Evolutionary conservation across 129 eudicot genomes (phyloP).

Genomic region (Chrysanthemum lavandulifolium): DNA sequence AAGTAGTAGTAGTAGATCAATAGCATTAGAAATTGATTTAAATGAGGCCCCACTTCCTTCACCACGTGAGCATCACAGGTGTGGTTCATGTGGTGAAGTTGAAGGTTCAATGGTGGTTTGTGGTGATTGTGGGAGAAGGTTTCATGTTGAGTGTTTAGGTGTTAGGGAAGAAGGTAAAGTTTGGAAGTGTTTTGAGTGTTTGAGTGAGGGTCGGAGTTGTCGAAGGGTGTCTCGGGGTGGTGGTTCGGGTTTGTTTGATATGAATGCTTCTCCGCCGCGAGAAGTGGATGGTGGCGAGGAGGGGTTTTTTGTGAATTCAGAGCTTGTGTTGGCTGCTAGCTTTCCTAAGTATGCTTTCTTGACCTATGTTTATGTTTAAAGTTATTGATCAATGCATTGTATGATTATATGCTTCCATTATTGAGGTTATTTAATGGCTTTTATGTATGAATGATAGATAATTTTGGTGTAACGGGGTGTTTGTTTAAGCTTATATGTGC

Average conservation of each 20-base stretch:
- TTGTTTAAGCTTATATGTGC: too few species aligned
- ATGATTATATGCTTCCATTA: background rate
- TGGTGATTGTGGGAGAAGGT: slow-evolving; percentile 43
- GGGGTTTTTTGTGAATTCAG: slow-evolving; percentile 31
- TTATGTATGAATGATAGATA: too few species aligned
- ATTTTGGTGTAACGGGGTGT: too few species aligned
- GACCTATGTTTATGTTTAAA: background rate
- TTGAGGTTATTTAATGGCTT: background rate
- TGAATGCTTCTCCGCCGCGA: slow-evolving; percentile 45
- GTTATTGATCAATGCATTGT: slow-evolving; percentile 6
- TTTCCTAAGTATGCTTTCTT: slow-evolving; percentile 29
- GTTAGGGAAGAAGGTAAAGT: slow-evolving; percentile 29
- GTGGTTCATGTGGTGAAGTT: slow-evolving; percentile 37
- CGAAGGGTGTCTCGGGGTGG: slow-evolving; percentile 3
- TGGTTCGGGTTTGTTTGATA: slow-evolving; percentile 43
- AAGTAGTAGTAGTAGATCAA: slow-evolving; percentile 15
- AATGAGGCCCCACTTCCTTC: slow-evolving; percentile 1
- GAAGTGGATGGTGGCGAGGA: slow-evolving; percentile 36
- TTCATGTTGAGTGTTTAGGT: slow-evolving; percentile 42
- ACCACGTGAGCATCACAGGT: slow-evolving; percentile 15
- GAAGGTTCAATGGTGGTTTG: slow-evolving; percentile 35
- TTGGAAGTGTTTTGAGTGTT: slow-evolving; percentile 51
- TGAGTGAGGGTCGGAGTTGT: slow-evolving; percentile 31
- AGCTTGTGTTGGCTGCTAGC: slow-evolving; percentile 30
- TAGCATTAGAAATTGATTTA: background rate